Evolutionary conservation across 768 basidiomycete species (phyloP).

Genomic region (Tephrocybe sp.): DNA sequence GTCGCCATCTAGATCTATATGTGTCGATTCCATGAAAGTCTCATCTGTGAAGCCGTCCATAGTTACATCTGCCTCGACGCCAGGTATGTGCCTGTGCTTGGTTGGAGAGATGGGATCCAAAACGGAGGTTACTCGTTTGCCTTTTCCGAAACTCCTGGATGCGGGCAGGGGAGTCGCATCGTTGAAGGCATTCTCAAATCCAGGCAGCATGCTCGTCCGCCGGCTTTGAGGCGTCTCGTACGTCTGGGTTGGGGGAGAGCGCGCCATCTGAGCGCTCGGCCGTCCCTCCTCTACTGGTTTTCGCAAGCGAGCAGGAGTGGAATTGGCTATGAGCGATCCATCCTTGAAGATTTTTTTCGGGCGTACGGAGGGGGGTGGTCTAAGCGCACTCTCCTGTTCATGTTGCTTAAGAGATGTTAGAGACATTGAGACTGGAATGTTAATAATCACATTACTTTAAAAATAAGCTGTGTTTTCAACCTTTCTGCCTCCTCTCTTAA

Average conservation of each 20-base stretch:
- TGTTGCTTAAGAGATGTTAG: constrained; percentile 49
- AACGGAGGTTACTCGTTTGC: constrained; percentile 16
- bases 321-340: constrained; percentile 38
- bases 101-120: constrained; percentile 6
- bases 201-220: constrained; percentile 39
- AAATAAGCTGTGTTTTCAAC: constrained; percentile 64
- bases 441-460: constrained; percentile 50
- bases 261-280: constrained; percentile 30
- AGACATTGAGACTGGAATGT: neutral
- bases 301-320: constrained; percentile 38
- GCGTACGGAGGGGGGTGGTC: constrained; percentile 45
- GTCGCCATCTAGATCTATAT: constrained; percentile 31
- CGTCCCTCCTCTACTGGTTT: constrained; percentile 26
- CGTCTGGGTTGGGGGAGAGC: constrained; percentile 27
- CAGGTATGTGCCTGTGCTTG: neutral
- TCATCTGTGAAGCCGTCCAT: constrained; percentile 5
- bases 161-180: constrained; percentile 36
- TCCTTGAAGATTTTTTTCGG: constrained; percentile 38
- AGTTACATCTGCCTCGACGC: neutral
- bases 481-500: constrained; percentile 70
- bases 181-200: constrained; percentile 57
- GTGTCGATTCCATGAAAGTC: constrained; percentile 1
- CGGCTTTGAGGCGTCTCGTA: constrained; percentile 32
- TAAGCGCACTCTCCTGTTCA: constrained; percentile 60
- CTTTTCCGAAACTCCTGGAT: constrained; percentile 19